A percentile compares a stretch with the other conserved stretches of the same genome.
Conservation (phyloP, 2,329 filamentous ascomycete genomes). For the Aspergillus aculeatus region DNA sequence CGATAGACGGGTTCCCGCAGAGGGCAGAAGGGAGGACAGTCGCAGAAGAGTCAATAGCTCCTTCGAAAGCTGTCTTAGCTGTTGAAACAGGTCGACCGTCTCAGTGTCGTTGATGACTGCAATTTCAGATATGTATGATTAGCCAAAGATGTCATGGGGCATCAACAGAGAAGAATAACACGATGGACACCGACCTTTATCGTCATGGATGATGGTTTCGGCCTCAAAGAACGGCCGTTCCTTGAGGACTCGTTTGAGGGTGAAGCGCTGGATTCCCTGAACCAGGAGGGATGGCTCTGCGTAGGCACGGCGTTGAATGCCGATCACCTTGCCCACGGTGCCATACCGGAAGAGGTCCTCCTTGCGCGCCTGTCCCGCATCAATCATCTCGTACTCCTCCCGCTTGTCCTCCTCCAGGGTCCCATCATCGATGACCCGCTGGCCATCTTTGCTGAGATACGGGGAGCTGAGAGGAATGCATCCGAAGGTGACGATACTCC, state of each 20-base stretch:
- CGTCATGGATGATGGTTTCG: constrained; percentile 68
- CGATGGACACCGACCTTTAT: constrained; percentile 54
- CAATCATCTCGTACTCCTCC: constrained; percentile 50
- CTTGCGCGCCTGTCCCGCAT: constrained; percentile 61
- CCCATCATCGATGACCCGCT: constrained; percentile 69
- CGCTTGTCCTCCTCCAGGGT: constrained; percentile 51
- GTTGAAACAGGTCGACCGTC: constrained; percentile 69
- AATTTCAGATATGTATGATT: constrained; percentile 23
- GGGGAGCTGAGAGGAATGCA: constrained; percentile 83
- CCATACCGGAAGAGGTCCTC: constrained; percentile 80
- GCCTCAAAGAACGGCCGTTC: constrained; percentile 86
- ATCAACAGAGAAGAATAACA: neutral
- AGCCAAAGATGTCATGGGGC: neutral
- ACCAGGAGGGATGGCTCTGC: constrained; percentile 81
- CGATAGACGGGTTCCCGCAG: constrained; percentile 67
- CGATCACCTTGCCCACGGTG: constrained; percentile 74
- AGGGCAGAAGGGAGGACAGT: constrained; percentile 78
- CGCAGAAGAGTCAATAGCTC: constrained; percentile 83
- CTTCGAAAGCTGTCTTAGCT: constrained; percentile 78
- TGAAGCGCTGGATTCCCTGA: constrained; percentile 77
- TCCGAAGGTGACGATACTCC: constrained; percentile 71
- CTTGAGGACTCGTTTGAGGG: constrained; percentile 69
- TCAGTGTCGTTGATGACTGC: constrained; percentile 58
- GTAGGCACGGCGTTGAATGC: constrained; percentile 71
- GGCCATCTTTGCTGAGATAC: constrained; percentile 69